Conservation (phyloP, 495 filamentous ascomycete species). For the Glutinoglossum americanum region DNA sequence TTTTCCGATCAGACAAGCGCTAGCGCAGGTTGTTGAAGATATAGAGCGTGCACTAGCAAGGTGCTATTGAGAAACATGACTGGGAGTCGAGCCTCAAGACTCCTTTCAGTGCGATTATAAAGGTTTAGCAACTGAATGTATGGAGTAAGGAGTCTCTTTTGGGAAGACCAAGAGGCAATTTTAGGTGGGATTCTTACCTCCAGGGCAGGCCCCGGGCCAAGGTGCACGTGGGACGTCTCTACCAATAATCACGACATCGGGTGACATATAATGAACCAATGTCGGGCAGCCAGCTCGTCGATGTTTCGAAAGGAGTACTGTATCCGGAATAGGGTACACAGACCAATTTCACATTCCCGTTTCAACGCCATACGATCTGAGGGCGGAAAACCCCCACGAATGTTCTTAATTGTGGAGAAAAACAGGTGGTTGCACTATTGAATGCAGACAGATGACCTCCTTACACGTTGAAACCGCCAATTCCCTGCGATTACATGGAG, state of each 20-base stretch:
- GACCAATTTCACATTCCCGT: background rate
- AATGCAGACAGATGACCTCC: background rate
- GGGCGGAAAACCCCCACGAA: background rate
- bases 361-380: background rate
- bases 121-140: background rate
- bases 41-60: background rate
- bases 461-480: background rate
- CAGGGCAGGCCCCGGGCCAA: background rate
- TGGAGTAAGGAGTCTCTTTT: background rate
- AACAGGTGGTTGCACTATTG: background rate
- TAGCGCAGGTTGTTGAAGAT: background rate
- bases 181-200: background rate
- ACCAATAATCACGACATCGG: background rate
- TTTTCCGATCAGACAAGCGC: background rate
- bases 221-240: background rate
- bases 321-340: background rate
- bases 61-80: background rate
- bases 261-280: background rate
- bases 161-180: background rate
- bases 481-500: background rate
- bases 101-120: background rate
- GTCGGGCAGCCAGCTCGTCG: background rate
- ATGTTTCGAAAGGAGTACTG: background rate
- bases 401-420: background rate
- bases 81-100: background rate